Conservation (phyloP, 805 yeast species). For the Lipomyces sp. region DNA sequence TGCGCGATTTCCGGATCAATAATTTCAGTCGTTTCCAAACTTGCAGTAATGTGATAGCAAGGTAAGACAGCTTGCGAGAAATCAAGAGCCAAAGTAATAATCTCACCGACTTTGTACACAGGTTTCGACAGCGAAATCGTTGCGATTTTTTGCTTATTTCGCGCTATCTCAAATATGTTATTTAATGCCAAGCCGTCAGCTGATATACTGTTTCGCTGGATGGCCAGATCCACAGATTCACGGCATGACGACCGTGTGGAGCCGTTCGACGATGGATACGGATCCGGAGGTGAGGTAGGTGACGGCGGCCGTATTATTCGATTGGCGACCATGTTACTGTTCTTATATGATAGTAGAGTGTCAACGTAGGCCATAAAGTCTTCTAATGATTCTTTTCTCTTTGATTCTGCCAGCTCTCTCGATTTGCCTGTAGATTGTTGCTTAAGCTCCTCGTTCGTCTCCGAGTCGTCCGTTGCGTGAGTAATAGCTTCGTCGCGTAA, state of each 20-base stretch:
- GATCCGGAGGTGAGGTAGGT: constrained; percentile 31
- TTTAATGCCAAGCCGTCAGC: constrained; percentile 33
- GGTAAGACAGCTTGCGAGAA: constrained; percentile 43
- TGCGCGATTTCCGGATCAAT: constrained; percentile 42
- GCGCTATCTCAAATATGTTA: constrained; percentile 48
- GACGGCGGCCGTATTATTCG: constrained; percentile 28
- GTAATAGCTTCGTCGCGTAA: constrained; percentile 29
- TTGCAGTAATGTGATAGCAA: constrained; percentile 50
- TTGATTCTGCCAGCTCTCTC: background rate
- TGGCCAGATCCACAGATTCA: constrained; percentile 34
- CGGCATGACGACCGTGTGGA: constrained; percentile 28
- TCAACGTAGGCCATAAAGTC: constrained; percentile 32
- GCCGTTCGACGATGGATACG: background rate
- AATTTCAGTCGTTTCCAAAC: constrained; percentile 47
- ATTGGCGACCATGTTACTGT: constrained; percentile 12
- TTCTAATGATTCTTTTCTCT: constrained; percentile 19
- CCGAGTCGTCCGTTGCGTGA: background rate
- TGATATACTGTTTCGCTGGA: constrained; percentile 32
- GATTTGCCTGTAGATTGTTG: background rate
- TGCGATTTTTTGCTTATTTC: constrained; percentile 51
- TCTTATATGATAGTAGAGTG: constrained; percentile 19
- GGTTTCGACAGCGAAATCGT: constrained; percentile 49
- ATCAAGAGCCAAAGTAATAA: constrained; percentile 49
- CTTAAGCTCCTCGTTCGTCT: constrained; percentile 10
- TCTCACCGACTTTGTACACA: constrained; percentile 45